Evolutionary conservation across 495 filamentous ascomycete genomes (phyloP), one percentile per base, ranked within the genome.

Genomic region (Venustampulla echinocandica): DNA sequence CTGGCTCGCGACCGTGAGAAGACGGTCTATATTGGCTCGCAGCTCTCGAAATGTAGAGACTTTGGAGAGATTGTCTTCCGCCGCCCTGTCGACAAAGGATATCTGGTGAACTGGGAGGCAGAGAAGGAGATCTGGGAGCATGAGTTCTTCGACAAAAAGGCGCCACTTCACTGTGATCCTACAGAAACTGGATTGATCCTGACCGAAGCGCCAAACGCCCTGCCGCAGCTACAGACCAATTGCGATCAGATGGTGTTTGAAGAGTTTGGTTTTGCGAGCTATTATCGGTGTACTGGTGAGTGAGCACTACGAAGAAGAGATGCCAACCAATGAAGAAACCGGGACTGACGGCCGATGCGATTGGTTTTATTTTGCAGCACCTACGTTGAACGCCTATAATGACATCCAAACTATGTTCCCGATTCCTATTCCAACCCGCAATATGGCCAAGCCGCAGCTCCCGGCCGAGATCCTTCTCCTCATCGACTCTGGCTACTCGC

Each of bases 231-330:
- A 42, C 90, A 96, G 64, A 78, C 76, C 14, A 89, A 95, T 59
- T 87, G 86, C 47, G 92, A 97, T 61, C 87, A 99, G 69, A 87
- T 99, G 60, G 77, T 96, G 0, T 97, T 97, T 69, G 92, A 99
- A 60, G 90, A 97, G 61, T 97, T 89, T 71, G 87, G 87, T n/a
- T 97, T 97, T 64, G 77, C 83, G 14, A 80, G 81, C 37, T 95
- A 93, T 63, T 81, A 79, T 46, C 75, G 92, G 39, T 81, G 74
- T 55, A 64, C 86, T 46, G 82, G 83, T 83, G 52, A 60, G 80
- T 42, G 18, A 23, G 14, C 28, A 23, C 46, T 53, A 42, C 44
- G 37, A 40, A 40, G 10, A 6, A 3, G 21, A 14, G 17, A 4
- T 23, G n/a, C 40, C 38, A 21, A 52, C 32, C 2, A 14, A 7